Conservation (phyloP, 306 rosid genomes). For the Lithocarpus polystachyus region DNA sequence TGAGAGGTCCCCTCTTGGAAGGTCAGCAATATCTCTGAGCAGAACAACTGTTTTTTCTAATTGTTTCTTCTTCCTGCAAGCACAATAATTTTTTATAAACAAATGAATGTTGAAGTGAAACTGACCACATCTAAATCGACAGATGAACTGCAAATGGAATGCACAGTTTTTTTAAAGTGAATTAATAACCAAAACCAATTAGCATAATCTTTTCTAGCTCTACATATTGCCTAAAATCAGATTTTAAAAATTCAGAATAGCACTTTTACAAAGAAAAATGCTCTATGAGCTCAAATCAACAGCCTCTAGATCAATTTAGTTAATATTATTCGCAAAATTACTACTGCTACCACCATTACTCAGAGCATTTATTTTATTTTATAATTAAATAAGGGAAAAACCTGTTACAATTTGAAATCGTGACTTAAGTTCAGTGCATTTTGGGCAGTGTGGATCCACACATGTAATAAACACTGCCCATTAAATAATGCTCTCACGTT, state of each 20-base stretch:
- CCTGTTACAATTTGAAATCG: too few relatives aligned
- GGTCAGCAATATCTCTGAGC: conserved; percentile 80
- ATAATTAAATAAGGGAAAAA: too few relatives aligned
- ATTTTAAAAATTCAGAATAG: background rate
- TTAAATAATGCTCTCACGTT: too few relatives aligned
- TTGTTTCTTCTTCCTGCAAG: conserved; percentile 66
- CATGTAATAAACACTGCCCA: too few relatives aligned
- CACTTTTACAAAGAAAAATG: background rate
- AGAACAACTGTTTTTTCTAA: conserved; percentile 75
- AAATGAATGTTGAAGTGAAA: background rate
- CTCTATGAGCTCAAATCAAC: background rate
- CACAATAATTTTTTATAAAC: background rate
- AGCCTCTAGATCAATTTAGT: background rate
- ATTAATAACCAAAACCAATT: background rate
- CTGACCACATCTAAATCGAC: background rate
- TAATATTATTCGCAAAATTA: background rate
- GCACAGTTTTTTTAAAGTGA: background rate
- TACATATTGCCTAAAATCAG: background rate
- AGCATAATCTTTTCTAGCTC: background rate
- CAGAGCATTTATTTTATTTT: too few relatives aligned
- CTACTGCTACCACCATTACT: too few relatives aligned
- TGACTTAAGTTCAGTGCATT: too few relatives aligned
- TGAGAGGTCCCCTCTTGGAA: conserved; percentile 82
- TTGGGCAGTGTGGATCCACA: too few relatives aligned
- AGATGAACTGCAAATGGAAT: background rate